phyloP scores from a whole-genome alignment of 768 basidiomycete genomes.

The Xanthoconium stramineum region DNA sequence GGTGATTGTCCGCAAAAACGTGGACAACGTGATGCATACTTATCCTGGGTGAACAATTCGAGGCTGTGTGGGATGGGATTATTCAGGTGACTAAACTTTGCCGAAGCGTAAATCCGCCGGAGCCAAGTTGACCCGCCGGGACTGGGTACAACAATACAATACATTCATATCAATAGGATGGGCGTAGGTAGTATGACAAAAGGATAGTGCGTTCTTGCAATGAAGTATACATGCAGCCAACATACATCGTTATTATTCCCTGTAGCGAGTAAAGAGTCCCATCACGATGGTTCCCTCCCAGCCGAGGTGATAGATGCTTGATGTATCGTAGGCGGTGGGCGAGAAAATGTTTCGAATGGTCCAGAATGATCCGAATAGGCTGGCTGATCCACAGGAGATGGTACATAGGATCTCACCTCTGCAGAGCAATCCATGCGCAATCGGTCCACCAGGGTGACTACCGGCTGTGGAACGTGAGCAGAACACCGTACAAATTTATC shows the following conservation, averaged over 20 bases:
- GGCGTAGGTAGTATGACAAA: constrained; percentile 20
- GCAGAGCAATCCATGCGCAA: constrained; percentile 55
- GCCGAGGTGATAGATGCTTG: not conserved
- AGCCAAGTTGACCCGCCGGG: not conserved
- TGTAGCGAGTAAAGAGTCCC: not conserved
- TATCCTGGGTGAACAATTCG: not conserved
- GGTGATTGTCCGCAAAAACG: constrained; percentile 2
- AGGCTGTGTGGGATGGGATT: constrained; percentile 15
- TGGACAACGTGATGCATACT: constrained; percentile 4
- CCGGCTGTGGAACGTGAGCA: constrained; percentile 29
- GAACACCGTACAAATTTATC: constrained; percentile 13
- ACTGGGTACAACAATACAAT: constrained; percentile 13
- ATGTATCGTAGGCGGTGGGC: constrained; percentile 31
- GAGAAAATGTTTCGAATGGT: constrained; percentile 37
- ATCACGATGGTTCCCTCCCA: constrained; percentile 15
- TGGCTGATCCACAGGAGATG: constrained; percentile 24
- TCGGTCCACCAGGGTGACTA: constrained; percentile 41
- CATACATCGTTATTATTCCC: not conserved
- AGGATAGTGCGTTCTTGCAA: constrained; percentile 9
- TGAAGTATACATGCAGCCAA: constrained; percentile 18
- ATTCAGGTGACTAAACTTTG: not conserved
- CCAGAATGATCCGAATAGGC: constrained; percentile 13
- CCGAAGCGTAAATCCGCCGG: not conserved
- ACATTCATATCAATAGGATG: constrained; percentile 17
- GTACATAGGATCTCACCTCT: constrained; percentile 62